These are phyloP conservation scores for Astrothelium subdiscretum DNA, from an alignment of 495 filamentous ascomycete genomes.

Conservation along the genomic window DNA sequence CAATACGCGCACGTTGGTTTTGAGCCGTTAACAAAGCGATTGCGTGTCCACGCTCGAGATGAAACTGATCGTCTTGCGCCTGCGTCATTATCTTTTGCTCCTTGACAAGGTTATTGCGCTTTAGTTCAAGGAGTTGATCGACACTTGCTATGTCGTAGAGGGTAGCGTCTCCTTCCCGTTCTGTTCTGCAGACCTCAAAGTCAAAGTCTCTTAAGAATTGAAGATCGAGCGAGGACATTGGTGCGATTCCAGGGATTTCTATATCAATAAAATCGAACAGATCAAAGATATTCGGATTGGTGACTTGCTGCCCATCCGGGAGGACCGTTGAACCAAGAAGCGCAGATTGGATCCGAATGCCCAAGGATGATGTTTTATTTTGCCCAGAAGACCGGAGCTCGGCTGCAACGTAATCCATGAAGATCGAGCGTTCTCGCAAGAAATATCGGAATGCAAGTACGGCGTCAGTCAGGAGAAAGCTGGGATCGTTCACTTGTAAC, in stretches of 20 bases:
- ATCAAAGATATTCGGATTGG: conserved; percentile 71
- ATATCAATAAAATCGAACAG: conserved; percentile 83
- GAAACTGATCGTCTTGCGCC: background rate
- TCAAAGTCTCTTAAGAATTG: conserved; percentile 49
- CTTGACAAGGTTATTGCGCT: background rate
- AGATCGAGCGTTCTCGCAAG: conserved; percentile 55
- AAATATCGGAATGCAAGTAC: conserved; percentile 60
- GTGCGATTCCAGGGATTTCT: conserved; percentile 37
- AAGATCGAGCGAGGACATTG: background rate
- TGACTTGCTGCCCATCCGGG: conserved; percentile 48
- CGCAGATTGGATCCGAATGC: conserved; percentile 64
- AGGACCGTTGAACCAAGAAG: conserved; percentile 61
- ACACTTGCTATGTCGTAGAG: background rate
- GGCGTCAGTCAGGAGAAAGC: conserved; percentile 54
- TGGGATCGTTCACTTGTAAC: conserved; percentile 36
- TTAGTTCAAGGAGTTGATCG: background rate
- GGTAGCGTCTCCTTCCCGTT: conserved; percentile 28
- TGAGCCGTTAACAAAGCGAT: conserved; percentile 40
- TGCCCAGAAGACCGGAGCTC: conserved; percentile 70
- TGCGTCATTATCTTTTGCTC: background rate
- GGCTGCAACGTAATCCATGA: conserved; percentile 70
- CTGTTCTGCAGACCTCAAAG: conserved; percentile 46
- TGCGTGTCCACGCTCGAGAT: conserved; percentile 49
- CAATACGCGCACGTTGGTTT: conserved; percentile 54
- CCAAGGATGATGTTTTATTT: conserved; percentile 58